Conservation (phyloP, 768 basidiomycete genomes). For the Leccinum subtestaceum region DNA sequence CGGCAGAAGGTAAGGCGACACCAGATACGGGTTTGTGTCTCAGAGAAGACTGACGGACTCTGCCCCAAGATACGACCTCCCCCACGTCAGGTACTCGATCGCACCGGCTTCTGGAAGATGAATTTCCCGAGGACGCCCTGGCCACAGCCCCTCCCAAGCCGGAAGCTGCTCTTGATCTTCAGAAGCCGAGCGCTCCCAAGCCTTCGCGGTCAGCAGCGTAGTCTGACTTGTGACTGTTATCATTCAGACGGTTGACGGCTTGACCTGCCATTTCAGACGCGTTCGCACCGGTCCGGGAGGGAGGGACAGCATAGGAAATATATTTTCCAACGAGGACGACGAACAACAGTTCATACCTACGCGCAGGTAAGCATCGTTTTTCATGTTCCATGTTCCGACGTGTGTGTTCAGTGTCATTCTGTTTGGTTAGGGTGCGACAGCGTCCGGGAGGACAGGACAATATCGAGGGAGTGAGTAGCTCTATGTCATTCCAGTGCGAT, state of each 20-base stretch:
- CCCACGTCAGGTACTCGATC: constrained; percentile 6
- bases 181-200: constrained; percentile 27
- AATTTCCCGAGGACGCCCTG: constrained; percentile 57
- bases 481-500: background rate
- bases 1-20: constrained; percentile 14
- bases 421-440: constrained; percentile 53
- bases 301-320: constrained; percentile 23
- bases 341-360: constrained; percentile 61
- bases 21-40: background rate
- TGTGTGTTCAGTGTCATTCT: background rate
- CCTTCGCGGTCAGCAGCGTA: constrained; percentile 50
- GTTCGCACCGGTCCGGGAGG: constrained; percentile 34
- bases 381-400: background rate
- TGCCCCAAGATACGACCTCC: constrained; percentile 9
- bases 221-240: background rate
- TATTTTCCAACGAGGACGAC: constrained; percentile 47
- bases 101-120: constrained; percentile 23
- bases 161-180: constrained; percentile 12
- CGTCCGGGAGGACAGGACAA: constrained; percentile 66
- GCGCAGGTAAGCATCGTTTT: constrained; percentile 46
- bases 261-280: constrained; percentile 28
- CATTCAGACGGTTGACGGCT: background rate
- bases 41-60: background rate
- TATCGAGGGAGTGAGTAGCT: constrained; percentile 40
- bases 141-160: constrained; percentile 59